Evolutionary conservation across 2,329 filamentous ascomycete genomes (phyloP).

Genomic region (Thielaviopsis punctulata): DNA sequence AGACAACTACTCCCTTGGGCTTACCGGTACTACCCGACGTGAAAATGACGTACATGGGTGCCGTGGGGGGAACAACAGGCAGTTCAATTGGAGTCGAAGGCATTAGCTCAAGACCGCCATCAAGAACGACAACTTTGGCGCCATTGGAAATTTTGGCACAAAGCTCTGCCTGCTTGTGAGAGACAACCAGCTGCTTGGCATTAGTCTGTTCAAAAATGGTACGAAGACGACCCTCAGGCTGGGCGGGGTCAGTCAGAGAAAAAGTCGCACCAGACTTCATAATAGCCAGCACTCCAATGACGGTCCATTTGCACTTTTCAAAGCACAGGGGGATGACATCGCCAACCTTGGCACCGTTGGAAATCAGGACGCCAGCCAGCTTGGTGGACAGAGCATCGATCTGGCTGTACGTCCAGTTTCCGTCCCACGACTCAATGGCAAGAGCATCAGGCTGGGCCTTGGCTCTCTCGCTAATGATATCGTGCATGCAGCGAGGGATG

Average conservation of each 20-base stretch:
- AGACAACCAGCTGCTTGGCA: slow-evolving; percentile 24
- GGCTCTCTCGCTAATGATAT: slow-evolving; percentile 26
- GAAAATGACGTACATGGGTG: slow-evolving; percentile 40
- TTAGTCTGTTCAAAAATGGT: slow-evolving; percentile 28
- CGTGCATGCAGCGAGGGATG: slow-evolving; percentile 28
- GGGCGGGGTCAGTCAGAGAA: slow-evolving; percentile 28
- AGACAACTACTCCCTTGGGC: slow-evolving; percentile 43
- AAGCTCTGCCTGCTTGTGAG: slow-evolving; percentile 22
- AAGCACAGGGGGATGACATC: slow-evolving; percentile 32
- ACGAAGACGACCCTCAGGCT: slow-evolving; percentile 27
- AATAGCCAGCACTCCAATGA: slow-evolving; percentile 27
- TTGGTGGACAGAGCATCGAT: slow-evolving; percentile 25
- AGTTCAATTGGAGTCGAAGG: slow-evolving; percentile 13
- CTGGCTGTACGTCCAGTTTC: slow-evolving; percentile 28
- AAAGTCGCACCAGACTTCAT: slow-evolving; percentile 33
- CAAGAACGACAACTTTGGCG: slow-evolving; percentile 9
- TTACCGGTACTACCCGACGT: slow-evolving; percentile 48
- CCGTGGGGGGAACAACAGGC: slow-evolving; percentile 24
- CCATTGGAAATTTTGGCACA: slow-evolving; percentile 20
- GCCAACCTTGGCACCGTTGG: slow-evolving; percentile 22
- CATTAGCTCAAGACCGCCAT: background rate
- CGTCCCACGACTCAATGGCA: slow-evolving; percentile 34
- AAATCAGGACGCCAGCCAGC: slow-evolving; percentile 24
- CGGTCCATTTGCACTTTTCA: slow-evolving; percentile 30
- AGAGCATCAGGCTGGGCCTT: slow-evolving; percentile 21